Evolutionary conservation across 2,329 filamentous ascomycete species (phyloP), one percentile per base, ranked within the genome.

Genomic region (Ilyonectria robusta): DNA sequence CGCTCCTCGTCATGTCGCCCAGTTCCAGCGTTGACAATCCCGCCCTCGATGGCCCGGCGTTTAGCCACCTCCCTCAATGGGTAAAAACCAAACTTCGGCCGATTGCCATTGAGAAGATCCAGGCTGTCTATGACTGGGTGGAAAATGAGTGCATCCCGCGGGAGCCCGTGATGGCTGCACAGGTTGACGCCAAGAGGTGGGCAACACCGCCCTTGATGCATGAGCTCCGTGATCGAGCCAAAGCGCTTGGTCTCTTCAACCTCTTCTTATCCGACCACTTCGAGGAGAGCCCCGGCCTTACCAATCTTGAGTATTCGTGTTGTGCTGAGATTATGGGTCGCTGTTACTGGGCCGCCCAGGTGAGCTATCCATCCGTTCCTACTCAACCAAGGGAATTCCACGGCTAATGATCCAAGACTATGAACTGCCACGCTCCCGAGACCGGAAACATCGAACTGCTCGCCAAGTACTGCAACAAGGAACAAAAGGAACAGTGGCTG

Each of bases 221-320:
- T 3, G 67, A 72, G n/a, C 63, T 72, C 9, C 69, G 70, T 44
- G 51, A 56, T 7, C 57, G 48, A 79, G 95, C 94, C 44, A 88
- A 87, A 78, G 87, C 91, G 71, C 86, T 95, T 19, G 95, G 94
- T 1, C 85, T 98, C 55, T 97, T 94, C 94, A 98, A 98, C 82
- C 91, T 98, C 89, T 98, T 97, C 85, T 81, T 98, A 74, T 93
- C 94, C 67, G 94, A 92, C 75, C 94, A 97, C 82, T 97, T 97
- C 86, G 93, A 92, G 80, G 93, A 97, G 83, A 94, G 93, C 6
- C 93, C 94, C n/a, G 94, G 94, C 13, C 96, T 94, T 83, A 93
- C 90, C 65, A 97, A 97, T 81, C 85, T 97, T 62, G 94, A 97
- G 82, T 98, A 98, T 78, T 95, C 94, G 10, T 84, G 97, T 75